These are phyloP conservation scores for Plasmopara halstedii DNA, from an alignment of 352 stramenopile genomes.

Conservation along the genomic window DNA sequence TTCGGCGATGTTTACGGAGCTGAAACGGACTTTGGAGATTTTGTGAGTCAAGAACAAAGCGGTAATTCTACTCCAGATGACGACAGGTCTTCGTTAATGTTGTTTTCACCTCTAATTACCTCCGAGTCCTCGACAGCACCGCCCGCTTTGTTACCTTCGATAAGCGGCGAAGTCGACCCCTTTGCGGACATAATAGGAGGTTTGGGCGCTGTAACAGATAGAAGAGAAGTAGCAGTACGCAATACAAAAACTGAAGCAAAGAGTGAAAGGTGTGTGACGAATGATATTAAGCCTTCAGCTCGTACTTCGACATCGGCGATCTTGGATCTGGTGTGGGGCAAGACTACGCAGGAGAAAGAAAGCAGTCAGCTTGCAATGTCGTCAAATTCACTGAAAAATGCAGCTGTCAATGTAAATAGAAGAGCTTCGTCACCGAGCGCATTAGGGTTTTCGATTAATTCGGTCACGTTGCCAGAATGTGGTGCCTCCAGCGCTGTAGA, in stretches of 20 bases:
- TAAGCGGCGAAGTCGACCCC: slow-evolving; percentile 27
- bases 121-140: slow-evolving; percentile 3
- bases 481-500: slow-evolving; percentile 12
- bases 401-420: neutral
- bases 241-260: neutral
- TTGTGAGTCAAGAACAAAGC: slow-evolving; percentile 1
- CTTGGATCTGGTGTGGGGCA: slow-evolving; percentile 25
- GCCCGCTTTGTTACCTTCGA: slow-evolving; percentile 14
- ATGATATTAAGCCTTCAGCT: neutral
- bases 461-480: slow-evolving; percentile 8
- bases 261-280: neutral
- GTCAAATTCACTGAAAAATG: slow-evolving; percentile 1
- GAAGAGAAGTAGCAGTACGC: neutral
- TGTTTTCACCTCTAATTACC: slow-evolving; percentile 30
- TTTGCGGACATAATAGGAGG: slow-evolving; percentile 31
- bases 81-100: slow-evolving; percentile 22
- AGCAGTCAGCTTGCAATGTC: slow-evolving; percentile 3
- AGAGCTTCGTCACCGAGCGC: slow-evolving; percentile 9
- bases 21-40: slow-evolving; percentile 18
- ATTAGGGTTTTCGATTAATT: slow-evolving; percentile 12
- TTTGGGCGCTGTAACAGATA: neutral
- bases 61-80: neutral
- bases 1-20: slow-evolving; percentile 32
- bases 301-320: slow-evolving; percentile 12
- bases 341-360: slow-evolving; percentile 6